Conservation (phyloP, 768 basidiomycete genomes). For the Suillus tomentosus region DNA sequence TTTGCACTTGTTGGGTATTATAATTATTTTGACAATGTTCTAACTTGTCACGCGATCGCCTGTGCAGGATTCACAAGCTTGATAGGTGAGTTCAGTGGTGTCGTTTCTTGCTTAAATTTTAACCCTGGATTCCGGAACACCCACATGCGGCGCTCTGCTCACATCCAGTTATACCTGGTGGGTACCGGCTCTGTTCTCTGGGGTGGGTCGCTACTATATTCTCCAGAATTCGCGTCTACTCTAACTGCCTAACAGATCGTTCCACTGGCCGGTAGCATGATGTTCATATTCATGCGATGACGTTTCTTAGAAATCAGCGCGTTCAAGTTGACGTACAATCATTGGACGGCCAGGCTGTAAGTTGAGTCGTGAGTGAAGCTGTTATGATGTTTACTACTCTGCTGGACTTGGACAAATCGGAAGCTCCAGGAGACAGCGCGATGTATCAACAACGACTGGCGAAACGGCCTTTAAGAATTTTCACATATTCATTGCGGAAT, state of each 20-base stretch:
- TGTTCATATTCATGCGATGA: not conserved
- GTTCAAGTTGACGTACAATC: not conserved
- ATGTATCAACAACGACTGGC: too few relatives aligned
- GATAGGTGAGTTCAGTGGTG: conserved; percentile 18
- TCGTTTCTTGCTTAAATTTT: conserved; percentile 15
- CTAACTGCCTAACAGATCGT: not conserved
- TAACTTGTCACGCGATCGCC: too few relatives aligned
- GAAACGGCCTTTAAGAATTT: too few relatives aligned
- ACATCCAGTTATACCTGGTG: conserved; percentile 51
- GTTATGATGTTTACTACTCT: too few relatives aligned
- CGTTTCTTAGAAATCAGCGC: too few relatives aligned
- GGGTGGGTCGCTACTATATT: conserved; percentile 26
- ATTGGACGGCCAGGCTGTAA: not conserved
- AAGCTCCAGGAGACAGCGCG: too few relatives aligned
- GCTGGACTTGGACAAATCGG: too few relatives aligned
- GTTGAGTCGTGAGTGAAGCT: not conserved
- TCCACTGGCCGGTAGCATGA: not conserved
- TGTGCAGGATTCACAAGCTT: conserved; percentile 27
- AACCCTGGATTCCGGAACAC: conserved; percentile 44
- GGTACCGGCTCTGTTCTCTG: conserved; percentile 55
- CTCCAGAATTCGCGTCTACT: not conserved
- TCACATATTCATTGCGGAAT: too few relatives aligned
- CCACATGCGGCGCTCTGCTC: conserved; percentile 51
- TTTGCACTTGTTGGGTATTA: conserved; percentile 38
- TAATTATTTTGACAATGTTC: not conserved